phyloP scores from a whole-genome alignment of 139 green algal species.

The Asterochloris sp. region DNA sequence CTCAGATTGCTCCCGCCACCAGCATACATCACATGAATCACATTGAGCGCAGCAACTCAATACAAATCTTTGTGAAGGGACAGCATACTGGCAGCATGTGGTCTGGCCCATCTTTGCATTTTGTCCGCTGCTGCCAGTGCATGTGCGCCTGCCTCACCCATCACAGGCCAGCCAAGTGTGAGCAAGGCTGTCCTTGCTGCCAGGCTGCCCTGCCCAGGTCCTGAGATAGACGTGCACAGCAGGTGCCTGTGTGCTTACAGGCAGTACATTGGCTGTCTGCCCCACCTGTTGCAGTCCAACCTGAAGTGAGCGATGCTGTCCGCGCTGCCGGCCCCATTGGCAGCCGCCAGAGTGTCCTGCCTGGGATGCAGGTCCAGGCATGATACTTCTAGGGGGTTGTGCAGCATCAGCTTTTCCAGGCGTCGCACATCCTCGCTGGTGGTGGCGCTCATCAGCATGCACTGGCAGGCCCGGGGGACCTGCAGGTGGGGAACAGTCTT shows the following conservation, averaged over 20 bases:
- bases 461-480: constrained; percentile 81
- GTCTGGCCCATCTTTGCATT: too few relatives aligned
- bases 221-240: too few relatives aligned
- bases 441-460: constrained; percentile 92
- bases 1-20: not conserved
- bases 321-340: constrained; percentile 14
- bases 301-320: constrained; percentile 58
- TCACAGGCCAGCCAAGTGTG: too few relatives aligned
- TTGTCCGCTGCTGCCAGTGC: too few relatives aligned
- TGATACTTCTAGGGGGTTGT: constrained; percentile 84
- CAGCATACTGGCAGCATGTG: too few relatives aligned
- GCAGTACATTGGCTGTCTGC: too few relatives aligned
- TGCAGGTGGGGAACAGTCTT: constrained; percentile 19
- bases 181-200: too few relatives aligned
- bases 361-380: constrained; percentile 36
- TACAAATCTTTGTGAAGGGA: too few relatives aligned
- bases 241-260: too few relatives aligned
- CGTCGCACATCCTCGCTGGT: constrained; percentile 69
- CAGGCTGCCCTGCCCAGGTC: too few relatives aligned
- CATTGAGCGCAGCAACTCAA: too few relatives aligned
- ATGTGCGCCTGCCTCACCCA: too few relatives aligned
- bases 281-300: constrained; percentile 23
- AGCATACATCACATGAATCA: not conserved
- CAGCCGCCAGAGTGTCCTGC: not conserved
- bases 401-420: constrained; percentile 82